Base-by-base conservation (phyloP, 306 rosid species). In the Carpinus fangiana region DNA sequence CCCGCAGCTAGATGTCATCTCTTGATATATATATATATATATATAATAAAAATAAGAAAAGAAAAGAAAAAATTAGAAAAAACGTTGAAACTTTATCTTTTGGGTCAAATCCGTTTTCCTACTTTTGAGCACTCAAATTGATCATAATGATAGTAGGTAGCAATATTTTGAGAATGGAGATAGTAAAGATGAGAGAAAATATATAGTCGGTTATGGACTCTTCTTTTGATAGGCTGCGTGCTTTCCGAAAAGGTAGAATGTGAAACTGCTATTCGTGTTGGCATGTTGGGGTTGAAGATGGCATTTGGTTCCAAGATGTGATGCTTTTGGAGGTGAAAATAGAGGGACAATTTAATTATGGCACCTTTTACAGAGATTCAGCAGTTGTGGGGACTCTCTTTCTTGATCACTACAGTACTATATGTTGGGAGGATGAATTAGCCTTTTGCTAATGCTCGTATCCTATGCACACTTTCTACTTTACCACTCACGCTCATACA, bases 161-260 rank as follows among this genome's bases (percentile, higher is more conserved):
- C 34, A 31, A 41, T 41, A 41, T 41, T 41, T 41, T 41, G 1
- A 41, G 7, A 41, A 41, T 6, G 45, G 34, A 1, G 34, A 31
- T 31, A 31, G 34, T 31, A 2, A 31, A 31, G 34, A 31, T 31
- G 34, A 31, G 34, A 31, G 34, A 31, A 31, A 31, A 31, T 2
- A 31, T 13, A 28, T 18, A 28, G 45, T 28, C 1, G 62, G 14
- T 72, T 52, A 36, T 34, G 84, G 76, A 66, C 87, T 73, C 89
- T 80, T 71, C 89, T 86, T 86, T 83, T 83, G 48, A 86, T 78
- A 82, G 43, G 66, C 23, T 78, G 70, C 21, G 48, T 70, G 16
- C 80, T 16, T 79, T 76, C 62, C 67, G 20, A 53, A 83, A 80
- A 80, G 89, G 73, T 65, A 72, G 73, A 78, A 69, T 51, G 73